A percentile compares a stretch with the other conserved stretches of the same genome.
Conservation (phyloP, 129 eudicot species). For the Logfia minima region DNA sequence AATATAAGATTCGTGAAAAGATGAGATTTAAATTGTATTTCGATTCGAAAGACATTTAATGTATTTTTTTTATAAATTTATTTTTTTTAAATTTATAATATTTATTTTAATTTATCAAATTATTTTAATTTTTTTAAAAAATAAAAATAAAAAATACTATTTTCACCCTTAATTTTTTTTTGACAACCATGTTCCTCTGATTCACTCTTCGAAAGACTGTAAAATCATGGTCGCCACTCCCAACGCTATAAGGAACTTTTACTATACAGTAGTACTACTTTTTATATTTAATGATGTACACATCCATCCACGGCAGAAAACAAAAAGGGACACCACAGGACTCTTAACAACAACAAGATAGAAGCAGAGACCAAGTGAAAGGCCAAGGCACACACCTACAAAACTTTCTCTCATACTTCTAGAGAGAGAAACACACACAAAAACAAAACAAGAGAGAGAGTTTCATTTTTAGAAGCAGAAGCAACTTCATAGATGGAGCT, state of each 20-base stretch:
- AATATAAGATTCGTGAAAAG: too few species aligned
- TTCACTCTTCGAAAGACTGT: too few species aligned
- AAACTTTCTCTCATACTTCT: conserved; percentile 30
- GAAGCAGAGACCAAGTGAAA: conserved; percentile 39
- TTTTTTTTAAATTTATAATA: too few species aligned
- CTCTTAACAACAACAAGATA: conserved; percentile 35
- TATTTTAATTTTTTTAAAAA: too few species aligned
- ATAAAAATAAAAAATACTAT: too few species aligned
- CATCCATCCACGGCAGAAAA: conserved; percentile 75
- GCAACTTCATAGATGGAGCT: conserved; percentile 36
- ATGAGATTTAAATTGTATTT: too few species aligned
- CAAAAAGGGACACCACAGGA: conserved; percentile 46
- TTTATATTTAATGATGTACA: conserved; percentile 48
- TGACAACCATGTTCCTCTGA: too few species aligned
- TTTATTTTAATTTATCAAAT: too few species aligned
- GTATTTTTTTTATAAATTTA: too few species aligned
- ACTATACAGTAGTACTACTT: conserved; percentile 32
- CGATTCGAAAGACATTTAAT: too few species aligned
- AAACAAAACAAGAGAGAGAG: conserved; percentile 22
- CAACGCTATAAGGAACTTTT: background rate
- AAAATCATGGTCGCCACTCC: too few species aligned
- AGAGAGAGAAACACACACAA: conserved; percentile 30
- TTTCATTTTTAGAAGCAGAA: background rate
- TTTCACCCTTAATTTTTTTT: too few species aligned
- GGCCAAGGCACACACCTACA: conserved; percentile 34